Percentiles rank a stretch among this genome's conserved stretches.
phyloP scores from a whole-genome alignment of 2,329 filamentous ascomycete species.

The Colletotrichum caudatum region DNA sequence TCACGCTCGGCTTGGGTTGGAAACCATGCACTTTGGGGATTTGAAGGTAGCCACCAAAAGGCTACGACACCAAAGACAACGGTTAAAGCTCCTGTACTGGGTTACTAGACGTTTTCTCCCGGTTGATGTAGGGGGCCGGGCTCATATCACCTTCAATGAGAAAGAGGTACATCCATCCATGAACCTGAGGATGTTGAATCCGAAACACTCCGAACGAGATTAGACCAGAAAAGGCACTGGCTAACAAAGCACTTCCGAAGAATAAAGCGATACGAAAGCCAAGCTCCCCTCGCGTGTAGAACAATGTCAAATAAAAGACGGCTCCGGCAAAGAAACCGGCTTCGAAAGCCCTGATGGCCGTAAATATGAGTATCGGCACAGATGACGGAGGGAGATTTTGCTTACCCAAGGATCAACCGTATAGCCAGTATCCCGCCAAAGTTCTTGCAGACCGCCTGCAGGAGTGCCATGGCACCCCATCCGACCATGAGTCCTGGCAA shows the following conservation, averaged over 20 bases:
- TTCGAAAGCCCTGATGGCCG: constrained; percentile 54
- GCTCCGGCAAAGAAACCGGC: constrained; percentile 67
- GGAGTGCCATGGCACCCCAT: constrained; percentile 61
- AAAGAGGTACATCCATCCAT: constrained; percentile 27
- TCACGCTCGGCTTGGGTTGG: constrained; percentile 60
- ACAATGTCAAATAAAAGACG: constrained; percentile 66
- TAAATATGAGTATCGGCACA: background rate
- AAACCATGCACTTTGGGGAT: constrained; percentile 60
- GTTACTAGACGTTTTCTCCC: background rate
- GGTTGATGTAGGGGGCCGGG: background rate
- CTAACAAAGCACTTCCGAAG: constrained; percentile 23
- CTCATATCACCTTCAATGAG: constrained; percentile 12
- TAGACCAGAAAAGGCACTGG: constrained; percentile 15
- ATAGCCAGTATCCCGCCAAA: constrained; percentile 63
- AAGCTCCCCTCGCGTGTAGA: constrained; percentile 61
- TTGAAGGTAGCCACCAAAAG: constrained; percentile 44
- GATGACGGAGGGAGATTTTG: too few relatives aligned
- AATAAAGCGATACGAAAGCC: constrained; percentile 51
- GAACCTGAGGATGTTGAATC: constrained; percentile 16
- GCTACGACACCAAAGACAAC: constrained; percentile 10
- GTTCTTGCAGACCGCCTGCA: constrained; percentile 51
- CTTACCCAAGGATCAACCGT: constrained; percentile 57
- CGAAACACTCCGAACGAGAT: constrained; percentile 31
- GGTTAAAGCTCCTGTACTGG: background rate
- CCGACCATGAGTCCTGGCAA: constrained; percentile 57